Evolutionary conservation across 192 early-diverging fungal species (phyloP).

Genomic region (Mortierella antarctica): DNA sequence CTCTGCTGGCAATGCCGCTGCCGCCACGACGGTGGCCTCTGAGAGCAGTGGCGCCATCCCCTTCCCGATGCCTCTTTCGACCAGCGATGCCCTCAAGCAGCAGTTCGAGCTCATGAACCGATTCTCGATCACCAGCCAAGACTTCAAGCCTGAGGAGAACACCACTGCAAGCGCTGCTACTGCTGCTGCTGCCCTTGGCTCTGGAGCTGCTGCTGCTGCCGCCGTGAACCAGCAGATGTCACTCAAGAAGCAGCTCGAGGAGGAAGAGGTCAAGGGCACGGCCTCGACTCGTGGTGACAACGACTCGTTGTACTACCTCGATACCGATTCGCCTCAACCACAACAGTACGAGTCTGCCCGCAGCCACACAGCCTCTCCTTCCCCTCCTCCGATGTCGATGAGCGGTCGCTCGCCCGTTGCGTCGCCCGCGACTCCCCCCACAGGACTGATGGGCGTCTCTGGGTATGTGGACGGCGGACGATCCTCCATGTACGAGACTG

Average conservation of each 20-base stretch:
- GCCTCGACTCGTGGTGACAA: background rate
- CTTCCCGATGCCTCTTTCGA: conserved; percentile 26
- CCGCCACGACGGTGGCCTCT: background rate
- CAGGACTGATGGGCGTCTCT: background rate
- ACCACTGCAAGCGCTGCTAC: background rate
- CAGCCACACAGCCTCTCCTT: background rate
- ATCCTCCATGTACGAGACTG: conserved; percentile 31
- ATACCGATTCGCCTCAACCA: background rate
- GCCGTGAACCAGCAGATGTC: conserved; percentile 42
- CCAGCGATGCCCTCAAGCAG: conserved; percentile 31
- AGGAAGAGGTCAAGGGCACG: conserved; percentile 5
- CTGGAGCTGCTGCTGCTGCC: conserved; percentile 9
- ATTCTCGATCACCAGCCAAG: conserved; percentile 21
- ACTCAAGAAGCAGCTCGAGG: conserved; percentile 26
- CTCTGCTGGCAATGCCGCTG: background rate
- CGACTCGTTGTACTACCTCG: background rate
- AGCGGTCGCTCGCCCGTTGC: background rate
- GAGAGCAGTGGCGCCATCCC: background rate
- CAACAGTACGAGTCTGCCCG: background rate
- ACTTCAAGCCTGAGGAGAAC: background rate
- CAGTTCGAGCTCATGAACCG: conserved; percentile 38
- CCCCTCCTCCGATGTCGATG: background rate
- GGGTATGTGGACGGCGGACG: background rate
- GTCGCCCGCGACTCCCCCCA: background rate
- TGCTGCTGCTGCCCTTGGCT: background rate